Evolutionary conservation across 1,284 basidiomycete genomes (phyloP).

Genomic region (Cyathus olla): DNA sequence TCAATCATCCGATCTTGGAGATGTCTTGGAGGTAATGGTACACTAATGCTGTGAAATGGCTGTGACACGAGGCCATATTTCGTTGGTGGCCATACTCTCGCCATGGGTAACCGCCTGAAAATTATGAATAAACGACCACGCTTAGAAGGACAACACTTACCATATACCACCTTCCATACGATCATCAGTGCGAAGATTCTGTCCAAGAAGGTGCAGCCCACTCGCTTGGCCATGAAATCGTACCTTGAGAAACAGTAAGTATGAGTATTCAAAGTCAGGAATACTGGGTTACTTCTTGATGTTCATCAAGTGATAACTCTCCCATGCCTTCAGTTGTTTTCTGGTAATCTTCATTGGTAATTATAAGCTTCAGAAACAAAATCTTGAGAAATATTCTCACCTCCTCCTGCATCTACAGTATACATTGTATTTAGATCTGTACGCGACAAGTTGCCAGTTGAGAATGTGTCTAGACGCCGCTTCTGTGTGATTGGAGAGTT

Average conservation of each 20-base stretch:
- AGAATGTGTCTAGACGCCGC: slow-evolving; percentile 49
- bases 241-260: slow-evolving; percentile 54
- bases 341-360: slow-evolving; percentile 52
- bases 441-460: slow-evolving; percentile 27
- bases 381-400: slow-evolving; percentile 22
- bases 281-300: slow-evolving; percentile 60
- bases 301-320: slow-evolving; percentile 85
- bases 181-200: slow-evolving; percentile 72
- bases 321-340: slow-evolving; percentile 71
- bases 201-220: slow-evolving; percentile 80
- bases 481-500: slow-evolving; percentile 50
- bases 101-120: slow-evolving; percentile 79
- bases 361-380: slow-evolving; percentile 16
- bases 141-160: slow-evolving; percentile 46
- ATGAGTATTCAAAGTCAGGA: background rate
- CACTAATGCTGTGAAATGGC: slow-evolving; percentile 55
- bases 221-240: slow-evolving; percentile 82
- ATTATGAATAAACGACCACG: background rate
- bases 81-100: slow-evolving; percentile 77
- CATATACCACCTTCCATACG: slow-evolving; percentile 82
- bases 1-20: slow-evolving; percentile 77
- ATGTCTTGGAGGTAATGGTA: slow-evolving; percentile 65
- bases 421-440: slow-evolving; percentile 68
- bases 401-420: slow-evolving; percentile 56
- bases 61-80: slow-evolving; percentile 49